Conservation (phyloP, 352 stramenopile species). For the Globisporangium mamillatum region DNA sequence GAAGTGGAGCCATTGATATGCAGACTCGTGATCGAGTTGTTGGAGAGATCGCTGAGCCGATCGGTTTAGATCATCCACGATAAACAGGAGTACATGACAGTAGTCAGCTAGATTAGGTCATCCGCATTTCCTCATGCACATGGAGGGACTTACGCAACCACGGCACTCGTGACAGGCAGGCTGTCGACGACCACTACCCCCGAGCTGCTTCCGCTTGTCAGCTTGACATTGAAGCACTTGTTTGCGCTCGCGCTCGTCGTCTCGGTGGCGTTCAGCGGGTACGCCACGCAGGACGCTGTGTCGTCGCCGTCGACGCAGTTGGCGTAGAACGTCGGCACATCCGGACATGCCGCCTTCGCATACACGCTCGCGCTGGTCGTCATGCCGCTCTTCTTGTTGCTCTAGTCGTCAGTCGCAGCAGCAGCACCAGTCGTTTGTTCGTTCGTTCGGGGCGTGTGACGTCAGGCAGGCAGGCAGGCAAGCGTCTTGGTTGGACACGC, state of each 20-base stretch:
- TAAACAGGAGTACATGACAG: too few relatives aligned
- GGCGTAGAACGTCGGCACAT: slow-evolving; percentile 9
- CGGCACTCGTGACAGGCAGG: background rate
- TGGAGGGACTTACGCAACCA: background rate
- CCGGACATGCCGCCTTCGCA: background rate
- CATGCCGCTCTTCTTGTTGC: background rate
- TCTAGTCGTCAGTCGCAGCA: background rate
- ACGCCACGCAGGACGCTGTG: slow-evolving; percentile 7
- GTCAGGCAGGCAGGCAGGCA: too few relatives aligned
- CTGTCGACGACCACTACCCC: slow-evolving; percentile 5
- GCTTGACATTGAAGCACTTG: slow-evolving; percentile 4
- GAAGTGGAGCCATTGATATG: background rate
- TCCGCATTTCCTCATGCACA: background rate
- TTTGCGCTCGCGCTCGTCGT: background rate
- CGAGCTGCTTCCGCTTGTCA: background rate
- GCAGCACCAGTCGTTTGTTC: background rate
- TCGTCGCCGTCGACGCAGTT: background rate
- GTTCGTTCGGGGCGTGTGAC: background rate
- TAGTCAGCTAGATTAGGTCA: too few relatives aligned
- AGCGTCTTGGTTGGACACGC: background rate
- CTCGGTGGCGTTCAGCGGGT: background rate
- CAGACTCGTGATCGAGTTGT: slow-evolving; percentile 20
- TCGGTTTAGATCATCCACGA: too few relatives aligned
- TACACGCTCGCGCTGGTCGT: background rate
- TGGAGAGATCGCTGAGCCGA: background rate